Conservation (phyloP, 2,329 filamentous ascomycete genomes). For the Alternaria triticina region DNA sequence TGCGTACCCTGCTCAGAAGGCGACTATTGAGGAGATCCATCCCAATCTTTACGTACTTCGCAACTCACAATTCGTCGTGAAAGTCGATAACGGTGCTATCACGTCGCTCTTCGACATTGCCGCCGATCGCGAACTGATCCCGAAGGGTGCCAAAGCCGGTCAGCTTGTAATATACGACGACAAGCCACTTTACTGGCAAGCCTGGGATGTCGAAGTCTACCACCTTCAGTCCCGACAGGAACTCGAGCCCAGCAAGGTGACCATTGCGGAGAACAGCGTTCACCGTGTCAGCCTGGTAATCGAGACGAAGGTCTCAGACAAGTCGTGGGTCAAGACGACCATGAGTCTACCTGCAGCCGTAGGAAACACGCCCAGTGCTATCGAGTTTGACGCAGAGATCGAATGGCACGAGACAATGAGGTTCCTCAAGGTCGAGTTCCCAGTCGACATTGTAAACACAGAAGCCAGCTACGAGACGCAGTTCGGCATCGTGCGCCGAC, state of each 20-base stretch:
- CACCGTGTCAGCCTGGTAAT: slow-evolving; percentile 84
- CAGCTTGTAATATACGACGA: slow-evolving; percentile 96
- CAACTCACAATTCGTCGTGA: slow-evolving; percentile 77
- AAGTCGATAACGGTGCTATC: slow-evolving; percentile 77
- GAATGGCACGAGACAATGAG: slow-evolving; percentile 98
- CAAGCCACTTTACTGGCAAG: slow-evolving; percentile 96
- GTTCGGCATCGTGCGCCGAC: slow-evolving; percentile 84
- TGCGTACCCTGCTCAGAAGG: slow-evolving; percentile 38
- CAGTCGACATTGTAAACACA: slow-evolving; percentile 86
- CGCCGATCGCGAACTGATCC: slow-evolving; percentile 77
- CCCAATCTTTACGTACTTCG: slow-evolving; percentile 76
- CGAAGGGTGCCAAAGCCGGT: slow-evolving; percentile 76
- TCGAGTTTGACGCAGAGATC: slow-evolving; percentile 85
- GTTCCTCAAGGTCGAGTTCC: slow-evolving; percentile 98
- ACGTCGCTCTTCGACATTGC: slow-evolving; percentile 81
- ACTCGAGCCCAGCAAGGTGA: slow-evolving; percentile 70
- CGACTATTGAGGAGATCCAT: slow-evolving; percentile 58
- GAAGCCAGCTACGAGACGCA: slow-evolving; percentile 96
- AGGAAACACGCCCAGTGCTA: slow-evolving; percentile 68
- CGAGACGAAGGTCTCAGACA: slow-evolving; percentile 83
- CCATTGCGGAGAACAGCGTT: slow-evolving; percentile 72
- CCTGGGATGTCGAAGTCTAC: slow-evolving; percentile 97
- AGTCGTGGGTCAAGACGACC: slow-evolving; percentile 85
- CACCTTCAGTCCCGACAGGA: slow-evolving; percentile 87
- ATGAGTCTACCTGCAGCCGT: slow-evolving; percentile 78